Conservation (phyloP, 1,284 basidiomycete genomes). For the Cyathus olla region DNA sequence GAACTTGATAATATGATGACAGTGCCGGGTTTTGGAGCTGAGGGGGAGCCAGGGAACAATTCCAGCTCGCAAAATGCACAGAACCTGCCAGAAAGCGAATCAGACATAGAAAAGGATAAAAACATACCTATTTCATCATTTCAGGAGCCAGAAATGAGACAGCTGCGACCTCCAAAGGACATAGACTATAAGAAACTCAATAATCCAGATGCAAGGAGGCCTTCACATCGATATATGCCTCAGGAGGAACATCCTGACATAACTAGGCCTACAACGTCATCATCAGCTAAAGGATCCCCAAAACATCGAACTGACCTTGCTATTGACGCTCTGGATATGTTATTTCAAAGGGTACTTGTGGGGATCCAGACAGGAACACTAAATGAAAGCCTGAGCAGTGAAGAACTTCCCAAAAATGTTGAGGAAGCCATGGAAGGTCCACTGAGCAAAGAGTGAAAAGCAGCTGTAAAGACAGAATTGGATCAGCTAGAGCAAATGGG, state of each 20-base stretch:
- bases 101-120: not conserved
- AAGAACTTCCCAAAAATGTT: not conserved
- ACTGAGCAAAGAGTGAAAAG: constrained; percentile 18
- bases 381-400: constrained; percentile 1
- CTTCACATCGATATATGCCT: not conserved
- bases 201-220: not conserved
- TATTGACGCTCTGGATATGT: too few species aligned
- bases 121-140: too few species aligned
- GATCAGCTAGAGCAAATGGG: constrained; percentile 16
- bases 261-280: too few species aligned
- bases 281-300: too few species aligned
- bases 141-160: too few species aligned
- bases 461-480: constrained; percentile 28
- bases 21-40: constrained; percentile 17
- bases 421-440: constrained; percentile 10
- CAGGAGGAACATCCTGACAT: not conserved
- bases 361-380: not conserved
- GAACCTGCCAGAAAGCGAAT: not conserved
- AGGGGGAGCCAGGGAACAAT: constrained; percentile 20
- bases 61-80: not conserved
- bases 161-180: not conserved
- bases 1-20: constrained; percentile 6
- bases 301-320: too few species aligned
- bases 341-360: too few species aligned
- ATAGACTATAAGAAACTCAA: not conserved